Conservation (phyloP, 768 basidiomycete genomes). For the Podaxis sp. region DNA sequence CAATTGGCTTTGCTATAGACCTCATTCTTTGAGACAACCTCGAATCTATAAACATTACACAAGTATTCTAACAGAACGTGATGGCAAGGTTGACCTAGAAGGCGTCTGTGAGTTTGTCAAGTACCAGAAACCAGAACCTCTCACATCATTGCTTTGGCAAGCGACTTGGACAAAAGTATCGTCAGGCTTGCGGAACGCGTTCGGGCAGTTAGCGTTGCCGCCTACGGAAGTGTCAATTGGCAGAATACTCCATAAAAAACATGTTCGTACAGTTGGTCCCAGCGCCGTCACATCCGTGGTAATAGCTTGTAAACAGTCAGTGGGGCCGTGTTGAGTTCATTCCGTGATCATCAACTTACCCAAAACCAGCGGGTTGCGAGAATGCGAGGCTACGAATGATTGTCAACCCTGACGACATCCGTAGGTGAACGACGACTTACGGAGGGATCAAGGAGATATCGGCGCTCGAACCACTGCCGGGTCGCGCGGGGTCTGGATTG, state of each 20-base stretch:
- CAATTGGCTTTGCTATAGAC: neutral
- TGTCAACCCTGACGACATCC: neutral
- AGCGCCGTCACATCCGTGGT: slow-evolving; percentile 38
- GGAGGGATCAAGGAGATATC: slow-evolving; percentile 34
- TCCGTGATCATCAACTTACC: slow-evolving; percentile 21
- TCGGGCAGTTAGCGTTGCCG: slow-evolving; percentile 29
- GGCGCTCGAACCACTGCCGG: slow-evolving; percentile 18
- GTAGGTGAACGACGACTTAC: slow-evolving; percentile 22
- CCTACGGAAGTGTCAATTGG: slow-evolving; percentile 24
- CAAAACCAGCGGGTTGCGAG: slow-evolving; percentile 39
- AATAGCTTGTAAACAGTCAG: slow-evolving; percentile 29
- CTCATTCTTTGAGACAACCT: neutral
- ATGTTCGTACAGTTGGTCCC: slow-evolving; percentile 40
- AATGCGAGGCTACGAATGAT: slow-evolving; percentile 30
- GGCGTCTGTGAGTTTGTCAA: neutral
- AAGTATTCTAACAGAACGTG: slow-evolving; percentile 27
- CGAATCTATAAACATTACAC: neutral
- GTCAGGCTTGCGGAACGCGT: slow-evolving; percentile 34
- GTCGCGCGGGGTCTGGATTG: slow-evolving; percentile 17
- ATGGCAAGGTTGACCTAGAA: slow-evolving; percentile 33
- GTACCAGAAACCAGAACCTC: slow-evolving; percentile 8
- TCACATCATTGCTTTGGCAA: slow-evolving; percentile 34
- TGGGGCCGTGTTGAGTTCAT: neutral
- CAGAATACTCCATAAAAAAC: neutral
- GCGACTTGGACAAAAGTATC: slow-evolving; percentile 38